Evolutionary conservation across 2,329 filamentous ascomycete genomes (phyloP).

Genomic region (Passalora sequoiae): DNA sequence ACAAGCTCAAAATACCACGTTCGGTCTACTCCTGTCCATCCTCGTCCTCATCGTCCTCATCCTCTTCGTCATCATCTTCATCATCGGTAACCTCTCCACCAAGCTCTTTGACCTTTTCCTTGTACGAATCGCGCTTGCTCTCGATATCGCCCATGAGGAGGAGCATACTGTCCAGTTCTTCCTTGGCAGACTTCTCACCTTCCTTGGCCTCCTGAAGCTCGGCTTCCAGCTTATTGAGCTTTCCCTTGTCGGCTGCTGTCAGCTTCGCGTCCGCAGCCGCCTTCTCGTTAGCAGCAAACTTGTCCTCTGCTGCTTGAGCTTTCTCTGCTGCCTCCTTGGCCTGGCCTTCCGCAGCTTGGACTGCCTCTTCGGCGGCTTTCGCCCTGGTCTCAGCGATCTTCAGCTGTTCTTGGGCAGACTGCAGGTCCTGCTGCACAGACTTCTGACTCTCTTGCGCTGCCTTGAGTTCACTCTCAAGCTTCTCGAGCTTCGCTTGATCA

Average conservation of each 20-base stretch:
- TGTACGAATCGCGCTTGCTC: constrained; percentile 37
- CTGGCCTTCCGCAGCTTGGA: constrained; percentile 1
- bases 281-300: constrained; percentile 5
- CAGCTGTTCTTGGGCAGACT: constrained; percentile 7
- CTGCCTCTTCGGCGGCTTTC: constrained; percentile 13
- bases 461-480: constrained; percentile 11
- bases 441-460: constrained; percentile 12
- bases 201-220: constrained; percentile 15
- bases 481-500: background rate
- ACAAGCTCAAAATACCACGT: too few species aligned
- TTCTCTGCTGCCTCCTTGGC: background rate
- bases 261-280: constrained; percentile 7
- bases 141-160: constrained; percentile 47
- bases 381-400: constrained; percentile 14
- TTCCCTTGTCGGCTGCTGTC: constrained; percentile 3
- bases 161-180: constrained; percentile 31
- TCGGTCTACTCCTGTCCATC: too few species aligned
- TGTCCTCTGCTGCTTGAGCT: background rate
- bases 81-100: constrained; percentile 32
- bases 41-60: constrained; percentile 28
- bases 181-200: constrained; percentile 17
- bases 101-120: constrained; percentile 25
- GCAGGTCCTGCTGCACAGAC: constrained; percentile 11
- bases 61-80: constrained; percentile 30
- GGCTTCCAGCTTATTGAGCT: constrained; percentile 16